Conservation (phyloP, 2,329 filamentous ascomycete genomes). For the Exserohilum turcica region DNA sequence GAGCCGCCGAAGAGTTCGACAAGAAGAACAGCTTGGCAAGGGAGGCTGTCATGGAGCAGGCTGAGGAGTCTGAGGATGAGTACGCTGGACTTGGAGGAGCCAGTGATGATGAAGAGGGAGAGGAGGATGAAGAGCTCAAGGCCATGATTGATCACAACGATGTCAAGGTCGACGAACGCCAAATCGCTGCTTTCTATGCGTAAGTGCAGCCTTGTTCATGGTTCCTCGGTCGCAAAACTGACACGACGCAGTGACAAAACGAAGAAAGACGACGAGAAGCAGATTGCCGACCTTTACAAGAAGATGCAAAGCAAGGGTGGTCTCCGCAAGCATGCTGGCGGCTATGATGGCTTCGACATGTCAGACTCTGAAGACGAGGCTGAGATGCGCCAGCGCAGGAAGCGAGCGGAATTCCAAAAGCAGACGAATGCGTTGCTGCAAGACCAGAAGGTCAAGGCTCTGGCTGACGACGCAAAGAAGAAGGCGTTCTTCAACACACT, state of each 20-base stretch:
- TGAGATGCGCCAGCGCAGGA: slow-evolving; percentile 76
- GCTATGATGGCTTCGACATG: slow-evolving; percentile 68
- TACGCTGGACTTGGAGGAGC: slow-evolving; percentile 91
- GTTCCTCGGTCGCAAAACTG: slow-evolving; percentile 19
- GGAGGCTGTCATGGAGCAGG: slow-evolving; percentile 85
- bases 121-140: slow-evolving; percentile 74
- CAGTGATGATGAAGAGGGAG: slow-evolving; percentile 82
- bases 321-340: slow-evolving; percentile 77
- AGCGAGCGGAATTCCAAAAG: slow-evolving; percentile 84
- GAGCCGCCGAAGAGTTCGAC: slow-evolving; percentile 64
- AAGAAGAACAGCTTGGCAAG: slow-evolving; percentile 87
- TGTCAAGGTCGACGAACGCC: slow-evolving; percentile 77
- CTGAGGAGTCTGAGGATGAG: slow-evolving; percentile 97
- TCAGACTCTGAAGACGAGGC: slow-evolving; percentile 90
- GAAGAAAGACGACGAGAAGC: slow-evolving; percentile 78
- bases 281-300: slow-evolving; percentile 33
- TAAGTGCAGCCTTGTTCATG: slow-evolving; percentile 59
- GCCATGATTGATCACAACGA: slow-evolving; percentile 87
- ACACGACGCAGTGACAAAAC: slow-evolving; percentile 68
- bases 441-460: slow-evolving; percentile 88
- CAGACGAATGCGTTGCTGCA: slow-evolving; percentile 88
- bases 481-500: slow-evolving; percentile 89
- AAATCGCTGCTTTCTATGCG: slow-evolving; percentile 86
- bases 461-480: slow-evolving; percentile 86
- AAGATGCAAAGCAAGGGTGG: slow-evolving; percentile 79